Evolutionary conservation across 345 rosid species (phyloP).

Genomic region (Draba incana): DNA sequence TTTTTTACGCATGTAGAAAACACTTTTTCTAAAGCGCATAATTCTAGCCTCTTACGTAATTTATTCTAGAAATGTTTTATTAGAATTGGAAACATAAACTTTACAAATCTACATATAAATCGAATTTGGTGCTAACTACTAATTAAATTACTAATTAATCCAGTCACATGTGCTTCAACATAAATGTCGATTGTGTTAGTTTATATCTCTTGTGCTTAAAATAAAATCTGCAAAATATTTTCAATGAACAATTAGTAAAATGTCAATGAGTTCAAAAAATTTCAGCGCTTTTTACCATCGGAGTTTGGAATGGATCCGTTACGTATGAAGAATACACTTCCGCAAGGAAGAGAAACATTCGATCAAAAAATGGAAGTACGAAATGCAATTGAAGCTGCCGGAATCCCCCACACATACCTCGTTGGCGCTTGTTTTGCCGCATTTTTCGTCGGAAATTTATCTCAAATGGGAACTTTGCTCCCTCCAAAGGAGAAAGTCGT

Average conservation of each 20-base stretch:
- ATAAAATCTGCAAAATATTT: no score
- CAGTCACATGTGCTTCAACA: no score
- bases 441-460: slow-evolving; percentile 72
- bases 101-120: no score
- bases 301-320: slow-evolving; percentile 89
- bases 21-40: no score
- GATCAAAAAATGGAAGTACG: slow-evolving; percentile 78
- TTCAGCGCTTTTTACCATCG: slow-evolving; percentile 76
- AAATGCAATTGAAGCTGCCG: slow-evolving; percentile 69
- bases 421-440: slow-evolving; percentile 77
- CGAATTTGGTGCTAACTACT: no score
- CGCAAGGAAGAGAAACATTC: slow-evolving; percentile 76
- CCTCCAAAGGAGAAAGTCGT: slow-evolving; percentile 58
- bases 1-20: no score
- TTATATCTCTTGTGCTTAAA: no score
- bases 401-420: slow-evolving; percentile 73
- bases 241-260: background rate
- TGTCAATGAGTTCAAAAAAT: background rate
- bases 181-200: no score
- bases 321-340: slow-evolving; percentile 64
- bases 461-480: slow-evolving; percentile 56
- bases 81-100: no score
- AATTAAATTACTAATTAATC: no score
- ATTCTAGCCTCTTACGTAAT: no score
- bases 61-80: no score